A percentile compares a stretch with the other conserved stretches of the same genome.
Conservation (phyloP, 2,329 filamentous ascomycete species). For the Myotisia sp. region DNA sequence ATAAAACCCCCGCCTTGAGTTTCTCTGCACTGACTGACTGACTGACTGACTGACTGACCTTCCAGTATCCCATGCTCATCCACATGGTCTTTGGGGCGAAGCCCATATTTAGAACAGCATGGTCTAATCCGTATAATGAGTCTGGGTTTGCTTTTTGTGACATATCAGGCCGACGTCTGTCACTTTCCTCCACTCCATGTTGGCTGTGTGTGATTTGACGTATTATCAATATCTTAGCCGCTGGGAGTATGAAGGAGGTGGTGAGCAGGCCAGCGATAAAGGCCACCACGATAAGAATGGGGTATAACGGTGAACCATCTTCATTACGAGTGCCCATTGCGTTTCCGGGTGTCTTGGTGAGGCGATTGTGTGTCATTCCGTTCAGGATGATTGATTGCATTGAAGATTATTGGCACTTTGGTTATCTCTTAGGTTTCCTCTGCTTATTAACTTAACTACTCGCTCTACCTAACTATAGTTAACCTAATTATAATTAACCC, state of each 20-base stretch:
- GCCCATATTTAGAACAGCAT: conserved; percentile 42
- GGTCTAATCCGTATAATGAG: conserved; percentile 37
- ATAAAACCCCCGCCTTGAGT: no score
- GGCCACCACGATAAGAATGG: not conserved
- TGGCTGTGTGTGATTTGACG: not conserved
- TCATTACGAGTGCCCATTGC: no score
- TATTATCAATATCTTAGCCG: not conserved
- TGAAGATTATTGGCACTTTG: no score
- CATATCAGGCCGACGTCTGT: no score
- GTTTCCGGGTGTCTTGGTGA: no score
- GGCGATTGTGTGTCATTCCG: no score
- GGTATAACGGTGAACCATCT: not conserved
- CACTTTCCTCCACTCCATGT: not conserved
- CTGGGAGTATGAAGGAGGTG: not conserved
- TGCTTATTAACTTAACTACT: no score
- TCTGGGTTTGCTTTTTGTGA: not conserved
- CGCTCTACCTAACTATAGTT: no score
- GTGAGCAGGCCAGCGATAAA: conserved; percentile 1
- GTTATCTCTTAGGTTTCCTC: no score
- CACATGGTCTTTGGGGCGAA: conserved; percentile 40
- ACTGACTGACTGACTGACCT: conserved; percentile 20
- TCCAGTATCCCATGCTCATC: conserved; percentile 52
- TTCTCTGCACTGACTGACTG: no score
- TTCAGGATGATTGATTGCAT: no score
- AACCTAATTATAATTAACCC: no score